Conservation (phyloP, 2,329 filamentous ascomycete species). For the Neobulgaria alba region DNA sequence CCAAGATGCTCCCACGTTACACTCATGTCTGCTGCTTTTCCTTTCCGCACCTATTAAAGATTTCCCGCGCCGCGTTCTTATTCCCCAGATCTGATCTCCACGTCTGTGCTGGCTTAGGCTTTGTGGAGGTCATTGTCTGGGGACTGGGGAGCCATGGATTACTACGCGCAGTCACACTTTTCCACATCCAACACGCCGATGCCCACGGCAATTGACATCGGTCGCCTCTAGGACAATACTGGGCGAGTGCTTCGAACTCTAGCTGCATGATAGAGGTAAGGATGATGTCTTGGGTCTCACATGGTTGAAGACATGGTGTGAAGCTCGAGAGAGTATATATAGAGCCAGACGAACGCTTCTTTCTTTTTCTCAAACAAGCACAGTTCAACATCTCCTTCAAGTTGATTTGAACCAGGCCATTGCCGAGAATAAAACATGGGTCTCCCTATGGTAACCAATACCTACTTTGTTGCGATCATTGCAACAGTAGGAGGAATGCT, state of each 20-base stretch:
- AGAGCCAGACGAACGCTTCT: neutral
- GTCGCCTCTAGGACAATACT: neutral
- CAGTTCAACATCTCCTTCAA: neutral
- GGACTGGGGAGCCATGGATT: neutral
- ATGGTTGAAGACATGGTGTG: neutral
- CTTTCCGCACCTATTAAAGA: neutral
- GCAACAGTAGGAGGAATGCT: constrained; percentile 15
- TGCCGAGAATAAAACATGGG: neutral
- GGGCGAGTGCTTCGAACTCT: neutral
- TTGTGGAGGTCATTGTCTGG: no score
- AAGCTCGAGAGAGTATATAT: neutral
- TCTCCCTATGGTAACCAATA: constrained; percentile 13
- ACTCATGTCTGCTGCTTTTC: neutral
- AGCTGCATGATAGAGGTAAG: neutral
- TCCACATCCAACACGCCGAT: no score
- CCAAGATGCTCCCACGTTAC: neutral
- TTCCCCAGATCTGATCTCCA: neutral
- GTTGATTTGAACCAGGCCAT: neutral
- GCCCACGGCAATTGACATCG: neutral
- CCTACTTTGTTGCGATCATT: constrained; percentile 16
- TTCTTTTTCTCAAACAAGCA: neutral
- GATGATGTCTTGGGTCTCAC: neutral
- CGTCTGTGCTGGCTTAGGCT: neutral
- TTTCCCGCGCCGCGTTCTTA: neutral
- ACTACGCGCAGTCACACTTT: neutral